Conservation (phyloP, 2,329 filamentous ascomycete species). For the Exophiala alcalophila region DNA sequence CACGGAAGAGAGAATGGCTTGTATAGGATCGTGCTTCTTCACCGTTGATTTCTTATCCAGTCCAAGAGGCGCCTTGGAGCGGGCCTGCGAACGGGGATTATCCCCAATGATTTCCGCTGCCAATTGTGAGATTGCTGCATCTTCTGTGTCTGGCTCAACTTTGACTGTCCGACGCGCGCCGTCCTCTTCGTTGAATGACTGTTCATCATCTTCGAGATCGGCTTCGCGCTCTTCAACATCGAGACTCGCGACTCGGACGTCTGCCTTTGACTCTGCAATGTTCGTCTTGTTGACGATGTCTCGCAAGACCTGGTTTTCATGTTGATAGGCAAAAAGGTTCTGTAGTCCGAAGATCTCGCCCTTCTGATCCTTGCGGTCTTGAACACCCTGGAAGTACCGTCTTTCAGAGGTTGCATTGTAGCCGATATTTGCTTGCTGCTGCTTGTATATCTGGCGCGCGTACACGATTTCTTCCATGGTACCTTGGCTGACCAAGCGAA, state of each 20-base stretch:
- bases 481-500: conserved; percentile 82
- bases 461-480: conserved; percentile 98
- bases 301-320: conserved; percentile 70
- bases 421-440: conserved; percentile 96
- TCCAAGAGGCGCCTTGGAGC: conserved; percentile 39
- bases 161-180: conserved; percentile 26
- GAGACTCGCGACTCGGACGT: conserved; percentile 74
- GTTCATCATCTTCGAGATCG: conserved; percentile 44
- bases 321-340: conserved; percentile 82
- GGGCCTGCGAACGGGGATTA: conserved; percentile 47
- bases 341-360: conserved; percentile 90
- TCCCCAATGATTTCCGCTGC: conserved; percentile 59
- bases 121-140: conserved; percentile 70
- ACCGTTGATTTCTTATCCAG: conserved; percentile 33
- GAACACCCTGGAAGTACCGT: conserved; percentile 92
- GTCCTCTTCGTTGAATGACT: conserved; percentile 19
- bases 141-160: conserved; percentile 49
- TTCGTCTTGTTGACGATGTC: conserved; percentile 99
- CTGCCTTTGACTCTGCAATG: conserved; percentile 85
- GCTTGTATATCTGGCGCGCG: conserved; percentile 95
- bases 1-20: conserved; percentile 81
- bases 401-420: conserved; percentile 91
- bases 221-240: conserved; percentile 64
- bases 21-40: conserved; percentile 66
- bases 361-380: conserved; percentile 75